Evolutionary conservation across 139 green algal species (phyloP).

Genomic region (Ulvella scutata): DNA sequence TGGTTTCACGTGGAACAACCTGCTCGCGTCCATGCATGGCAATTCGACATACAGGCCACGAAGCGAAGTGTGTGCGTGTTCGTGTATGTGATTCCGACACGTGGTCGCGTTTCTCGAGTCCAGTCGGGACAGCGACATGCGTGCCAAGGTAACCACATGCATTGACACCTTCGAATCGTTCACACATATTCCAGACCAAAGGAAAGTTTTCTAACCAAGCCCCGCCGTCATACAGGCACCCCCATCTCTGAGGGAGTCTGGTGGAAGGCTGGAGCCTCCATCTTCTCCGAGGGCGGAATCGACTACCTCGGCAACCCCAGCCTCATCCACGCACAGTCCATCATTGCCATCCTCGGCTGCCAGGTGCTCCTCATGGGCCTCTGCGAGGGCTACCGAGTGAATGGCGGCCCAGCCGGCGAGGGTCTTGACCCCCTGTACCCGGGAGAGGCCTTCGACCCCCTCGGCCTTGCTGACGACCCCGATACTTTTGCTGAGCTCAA

Average conservation of each 20-base stretch:
- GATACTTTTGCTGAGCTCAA: slow-evolving; percentile 71
- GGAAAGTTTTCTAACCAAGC: too few species aligned
- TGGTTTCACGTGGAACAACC: too few species aligned
- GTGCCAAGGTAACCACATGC: too few species aligned
- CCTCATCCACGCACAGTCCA: slow-evolving; percentile 90
- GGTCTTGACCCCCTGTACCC: slow-evolving; percentile 77
- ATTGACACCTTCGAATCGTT: too few species aligned
- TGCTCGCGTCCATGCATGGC: too few species aligned
- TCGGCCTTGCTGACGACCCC: slow-evolving; percentile 87
- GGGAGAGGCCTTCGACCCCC: slow-evolving; percentile 83
- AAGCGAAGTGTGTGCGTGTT: too few species aligned
- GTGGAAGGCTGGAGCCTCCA: slow-evolving; percentile 92
- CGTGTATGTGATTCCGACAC: too few species aligned
- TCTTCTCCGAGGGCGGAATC: slow-evolving; percentile 77
- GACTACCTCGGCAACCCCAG: slow-evolving; percentile 89
- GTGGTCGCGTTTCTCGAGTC: too few species aligned
- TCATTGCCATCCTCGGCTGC: slow-evolving; percentile 73
- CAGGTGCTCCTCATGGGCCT: slow-evolving; percentile 83
- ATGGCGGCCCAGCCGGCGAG: slow-evolving; percentile 77
- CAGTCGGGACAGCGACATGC: too few species aligned
- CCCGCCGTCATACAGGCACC: too few species aligned
- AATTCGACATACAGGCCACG: too few species aligned
- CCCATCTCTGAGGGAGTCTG: slow-evolving; percentile 70
- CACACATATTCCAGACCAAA: too few species aligned
- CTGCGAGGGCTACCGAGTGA: slow-evolving; percentile 84